Conservation (phyloP, 495 filamentous ascomycete species). For the Diplogelasinospora grovesii region DNA sequence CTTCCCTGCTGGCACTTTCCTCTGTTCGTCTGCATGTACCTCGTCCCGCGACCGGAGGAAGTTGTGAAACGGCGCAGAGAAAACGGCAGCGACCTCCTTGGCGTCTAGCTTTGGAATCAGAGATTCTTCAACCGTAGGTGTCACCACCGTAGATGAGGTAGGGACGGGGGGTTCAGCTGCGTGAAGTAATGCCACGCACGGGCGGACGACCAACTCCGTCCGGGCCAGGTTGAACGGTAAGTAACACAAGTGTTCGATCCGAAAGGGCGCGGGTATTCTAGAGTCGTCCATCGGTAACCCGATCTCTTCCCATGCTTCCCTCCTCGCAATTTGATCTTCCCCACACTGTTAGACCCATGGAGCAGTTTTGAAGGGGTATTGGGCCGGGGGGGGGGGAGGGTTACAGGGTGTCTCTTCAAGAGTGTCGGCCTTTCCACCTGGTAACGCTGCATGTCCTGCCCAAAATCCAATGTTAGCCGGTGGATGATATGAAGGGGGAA, state of each 20-base stretch:
- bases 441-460: constrained; percentile 77
- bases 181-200: constrained; percentile 78
- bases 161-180: constrained; percentile 37
- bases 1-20: constrained; percentile 43
- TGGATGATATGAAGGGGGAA: not conserved
- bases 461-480: not conserved
- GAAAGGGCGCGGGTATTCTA: constrained; percentile 61
- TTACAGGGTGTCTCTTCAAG: constrained; percentile 44
- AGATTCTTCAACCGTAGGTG: constrained; percentile 51
- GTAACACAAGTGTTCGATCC: constrained; percentile 77
- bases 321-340: constrained; percentile 72
- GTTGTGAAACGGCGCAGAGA: constrained; percentile 72
- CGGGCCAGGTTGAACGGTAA: constrained; percentile 73
- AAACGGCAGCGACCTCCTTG: constrained; percentile 85
- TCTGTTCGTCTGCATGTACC: constrained; percentile 10
- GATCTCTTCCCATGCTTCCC: constrained; percentile 89
- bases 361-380: not conserved
- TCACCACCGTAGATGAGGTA: constrained; percentile 9
- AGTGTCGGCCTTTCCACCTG: constrained; percentile 61
- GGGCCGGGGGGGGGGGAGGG: constrained; percentile 1
- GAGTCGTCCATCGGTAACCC: constrained; percentile 63
- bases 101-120: constrained; percentile 76
- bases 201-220: constrained; percentile 75
- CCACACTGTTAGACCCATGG: not conserved
- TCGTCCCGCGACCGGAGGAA: constrained; percentile 55